Evolutionary conservation across 2,329 filamentous ascomycete genomes (phyloP).

Genomic region (Fusarium coffeatum): DNA sequence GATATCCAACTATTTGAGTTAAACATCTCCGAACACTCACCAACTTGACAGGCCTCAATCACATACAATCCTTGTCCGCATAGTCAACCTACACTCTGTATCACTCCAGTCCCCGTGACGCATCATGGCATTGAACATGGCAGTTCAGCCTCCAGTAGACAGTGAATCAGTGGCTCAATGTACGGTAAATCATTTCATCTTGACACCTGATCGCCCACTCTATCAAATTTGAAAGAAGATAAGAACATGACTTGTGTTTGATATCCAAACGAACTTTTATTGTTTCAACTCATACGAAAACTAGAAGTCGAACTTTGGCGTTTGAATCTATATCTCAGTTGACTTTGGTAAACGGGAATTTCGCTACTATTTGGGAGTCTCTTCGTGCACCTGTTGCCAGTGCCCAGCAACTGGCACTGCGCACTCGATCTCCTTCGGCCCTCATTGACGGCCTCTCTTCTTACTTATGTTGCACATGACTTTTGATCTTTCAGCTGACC

Average conservation of each 20-base stretch:
- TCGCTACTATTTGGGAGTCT: neutral
- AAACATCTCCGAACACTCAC: neutral
- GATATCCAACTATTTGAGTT: neutral
- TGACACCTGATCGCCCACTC: conserved; percentile 2
- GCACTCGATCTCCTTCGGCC: neutral
- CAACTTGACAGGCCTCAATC: conserved; percentile 3
- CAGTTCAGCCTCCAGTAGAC: neutral
- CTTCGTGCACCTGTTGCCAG: conserved; percentile 8
- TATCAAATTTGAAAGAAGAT: neutral
- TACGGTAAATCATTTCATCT: conserved; percentile 3
- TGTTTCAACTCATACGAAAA: neutral
- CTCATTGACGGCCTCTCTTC: neutral
- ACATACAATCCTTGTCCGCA: conserved; percentile 2
- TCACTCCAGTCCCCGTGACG: neutral
- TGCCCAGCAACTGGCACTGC: conserved; percentile 15
- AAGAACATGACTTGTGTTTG: neutral
- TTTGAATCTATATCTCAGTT: neutral
- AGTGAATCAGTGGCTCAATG: neutral
- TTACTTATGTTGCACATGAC: neutral
- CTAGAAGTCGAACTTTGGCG: neutral
- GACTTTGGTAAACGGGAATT: neutral
- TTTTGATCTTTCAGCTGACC: neutral
- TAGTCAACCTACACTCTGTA: conserved; percentile 1
- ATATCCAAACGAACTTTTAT: neutral
- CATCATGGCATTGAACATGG: neutral